These are phyloP conservation scores for Cyberlindnera galapagoensis DNA, from an alignment of 805 yeast species.

Conservation along the genomic window DNA sequence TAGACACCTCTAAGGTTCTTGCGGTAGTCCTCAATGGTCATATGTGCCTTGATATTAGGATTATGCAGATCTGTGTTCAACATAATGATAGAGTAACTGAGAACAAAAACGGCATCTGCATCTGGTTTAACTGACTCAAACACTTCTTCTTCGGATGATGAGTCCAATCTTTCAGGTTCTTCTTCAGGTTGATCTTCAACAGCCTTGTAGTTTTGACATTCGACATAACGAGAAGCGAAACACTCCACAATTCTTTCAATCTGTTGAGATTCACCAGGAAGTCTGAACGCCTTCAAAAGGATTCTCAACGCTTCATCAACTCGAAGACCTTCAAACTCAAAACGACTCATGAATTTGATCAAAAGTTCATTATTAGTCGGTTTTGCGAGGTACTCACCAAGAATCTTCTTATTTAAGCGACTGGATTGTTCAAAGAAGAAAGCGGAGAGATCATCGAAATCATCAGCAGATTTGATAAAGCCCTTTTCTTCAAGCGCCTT, in stretches of 20 bases:
- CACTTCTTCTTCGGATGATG: slow-evolving; percentile 22
- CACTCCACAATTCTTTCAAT: slow-evolving; percentile 87
- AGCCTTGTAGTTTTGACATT: slow-evolving; percentile 41
- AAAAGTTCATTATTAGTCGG: slow-evolving; percentile 58
- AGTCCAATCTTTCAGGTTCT: background rate
- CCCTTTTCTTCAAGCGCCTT: slow-evolving; percentile 55
- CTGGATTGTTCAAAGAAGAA: slow-evolving; percentile 77
- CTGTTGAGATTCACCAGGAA: slow-evolving; percentile 97
- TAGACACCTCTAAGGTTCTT: slow-evolving; percentile 76
- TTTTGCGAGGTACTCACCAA: slow-evolving; percentile 84
- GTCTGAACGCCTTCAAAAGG: slow-evolving; percentile 72
- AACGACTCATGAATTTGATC: slow-evolving; percentile 54
- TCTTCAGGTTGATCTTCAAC: slow-evolving; percentile 16
- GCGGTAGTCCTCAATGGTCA: slow-evolving; percentile 80
- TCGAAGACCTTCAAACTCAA: slow-evolving; percentile 72
- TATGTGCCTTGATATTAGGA: slow-evolving; percentile 86
- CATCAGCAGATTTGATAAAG: slow-evolving; percentile 47
- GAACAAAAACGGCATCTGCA: slow-evolving; percentile 79
- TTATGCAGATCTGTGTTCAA: slow-evolving; percentile 90
- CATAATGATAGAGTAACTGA: slow-evolving; percentile 90
- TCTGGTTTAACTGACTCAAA: slow-evolving; percentile 58
- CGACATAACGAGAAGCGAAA: slow-evolving; percentile 76
- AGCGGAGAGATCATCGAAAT: slow-evolving; percentile 57
- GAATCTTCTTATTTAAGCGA: slow-evolving; percentile 75
- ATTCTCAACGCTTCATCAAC: slow-evolving; percentile 92